Conservation (phyloP, 805 yeast genomes). For the Candida succiphila region DNA sequence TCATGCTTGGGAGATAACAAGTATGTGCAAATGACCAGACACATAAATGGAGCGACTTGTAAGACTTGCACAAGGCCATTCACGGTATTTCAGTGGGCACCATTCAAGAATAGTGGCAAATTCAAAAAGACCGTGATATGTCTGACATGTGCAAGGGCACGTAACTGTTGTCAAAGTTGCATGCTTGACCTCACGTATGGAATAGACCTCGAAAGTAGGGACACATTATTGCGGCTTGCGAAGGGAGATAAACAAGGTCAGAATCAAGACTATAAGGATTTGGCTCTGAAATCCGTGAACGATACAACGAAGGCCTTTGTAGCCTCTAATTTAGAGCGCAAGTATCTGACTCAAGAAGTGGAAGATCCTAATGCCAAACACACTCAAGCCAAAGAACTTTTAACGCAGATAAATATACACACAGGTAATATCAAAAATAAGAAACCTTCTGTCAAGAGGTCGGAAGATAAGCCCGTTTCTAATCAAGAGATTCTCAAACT, state of each 20-base stretch:
- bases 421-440: constrained; percentile 2
- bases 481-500: constrained; percentile 40
- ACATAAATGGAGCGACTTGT: constrained; percentile 69
- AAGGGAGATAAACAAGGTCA: constrained; percentile 16
- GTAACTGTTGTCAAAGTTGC: constrained; percentile 84
- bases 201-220: constrained; percentile 70
- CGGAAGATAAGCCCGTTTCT: constrained; percentile 6
- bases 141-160: constrained; percentile 64
- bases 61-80: constrained; percentile 79
- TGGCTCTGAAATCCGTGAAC: constrained; percentile 34
- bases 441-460: constrained; percentile 3
- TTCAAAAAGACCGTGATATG: constrained; percentile 65
- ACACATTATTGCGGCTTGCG: constrained; percentile 69
- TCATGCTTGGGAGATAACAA: constrained; percentile 61
- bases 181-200: constrained; percentile 74
- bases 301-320: constrained; percentile 40
- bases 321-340: constrained; percentile 35
- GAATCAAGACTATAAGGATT: constrained; percentile 21
- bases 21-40: constrained; percentile 62
- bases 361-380: constrained; percentile 11
- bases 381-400: constrained; percentile 37
- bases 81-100: constrained; percentile 70
- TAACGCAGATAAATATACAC: constrained; percentile 28
- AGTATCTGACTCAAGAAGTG: constrained; percentile 17
- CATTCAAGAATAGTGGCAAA: constrained; percentile 29